Base-by-base conservation (phyloP, 176 grass and related monocot species). In the Tillandsia fasciculata region DNA sequence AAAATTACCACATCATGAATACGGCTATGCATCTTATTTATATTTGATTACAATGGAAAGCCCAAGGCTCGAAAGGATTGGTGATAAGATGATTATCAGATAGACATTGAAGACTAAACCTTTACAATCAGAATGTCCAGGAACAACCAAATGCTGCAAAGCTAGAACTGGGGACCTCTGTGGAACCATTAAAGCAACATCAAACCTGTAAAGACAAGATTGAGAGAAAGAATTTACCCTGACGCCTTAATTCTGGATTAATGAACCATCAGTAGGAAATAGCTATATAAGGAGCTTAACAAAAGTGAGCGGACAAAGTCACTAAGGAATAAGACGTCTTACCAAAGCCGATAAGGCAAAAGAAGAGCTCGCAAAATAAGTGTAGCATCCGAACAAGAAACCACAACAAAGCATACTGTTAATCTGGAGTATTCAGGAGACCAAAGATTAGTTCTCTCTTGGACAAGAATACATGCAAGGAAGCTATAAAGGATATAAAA, bases 371-470 rank as follows among this genome's bases (percentile, higher is more conserved):
- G 82, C 24, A 90, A 69, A 22, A 82, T 49, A 42, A 97, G 77
- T 6, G 89, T 97, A 72, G 94, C 87, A 83, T 93, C 94, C 6
- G 94, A 92, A 77, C 89, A 97, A 79, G 94, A 88, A 81, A 88
- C 87, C 64, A 84, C 82, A 59, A 77, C 78, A 78, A 97, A 97
- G 64, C 94, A 97, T 70, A 92, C 79, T 33, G 84, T 85, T 63
- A 81, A 72, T 72, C 94, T 97, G 80, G 56, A 63, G 75, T 10
- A 70, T 76, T 20, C 65, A 26, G 56, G 59, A 22, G 68, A 67
- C 48, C 6, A 13, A 51, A 74, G 11, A 5, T 85, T 61, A 61
- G n/a, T 61, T 61, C 22, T 23, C 56, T 61, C 4, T 61, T 20
- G 0, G 22, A 23, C 56, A 61, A 57, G 8, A 61, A 9, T 10